Base-by-base conservation (phyloP, 192 early-diverging fungal species). In the Dimargaris cristalligena region DNA sequence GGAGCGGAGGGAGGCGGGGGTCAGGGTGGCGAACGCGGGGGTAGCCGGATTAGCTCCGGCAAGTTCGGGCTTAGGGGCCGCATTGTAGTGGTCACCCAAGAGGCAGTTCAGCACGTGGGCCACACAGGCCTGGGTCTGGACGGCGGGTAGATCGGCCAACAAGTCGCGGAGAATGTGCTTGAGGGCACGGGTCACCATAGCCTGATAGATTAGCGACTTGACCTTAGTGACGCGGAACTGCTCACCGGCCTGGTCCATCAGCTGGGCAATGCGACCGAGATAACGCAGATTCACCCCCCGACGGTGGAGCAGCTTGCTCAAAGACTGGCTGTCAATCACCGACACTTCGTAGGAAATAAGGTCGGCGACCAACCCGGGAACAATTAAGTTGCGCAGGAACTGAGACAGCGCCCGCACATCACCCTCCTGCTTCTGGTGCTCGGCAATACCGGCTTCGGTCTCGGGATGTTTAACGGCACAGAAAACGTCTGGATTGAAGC, bases 271-370 rank as follows among this genome's bases (percentile, higher is more conserved):
- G 46, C 71, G 78, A 10, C 93, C 94, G 25, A 99, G 77, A 63
- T 94, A 97, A 32, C 95, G 82, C 89, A 97, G 95, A 71, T 97
- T 95, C 72, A 99, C 85, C 61, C 95, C 95, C 38, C 89, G 89
- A 47, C 81, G 84, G 71, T 98, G 95, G 77, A 98, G 82, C 4
- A 81, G 73, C 59, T 73, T 76, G 13, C 82, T 82, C n/a, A 98
- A 72, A 16, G 80, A 73, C 44, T 77, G 78, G 44, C 86, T 83
- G 70, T 90, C 90, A 22, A 87, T 65, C 34, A 58, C 56, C 1
- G 85, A 83, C 18, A 78, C 78, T 20, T 74, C 62, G 68, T 84
- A 85, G n/a, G 80, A 72, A 71, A 74, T 65, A 65, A 90, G 64
- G 20, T 68, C 58, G 62, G 55, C 65, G 34, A 84, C 81, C 35